phyloP scores from a whole-genome alignment of 805 yeast genomes.

The Wickerhamomyces strasburgensis region DNA sequence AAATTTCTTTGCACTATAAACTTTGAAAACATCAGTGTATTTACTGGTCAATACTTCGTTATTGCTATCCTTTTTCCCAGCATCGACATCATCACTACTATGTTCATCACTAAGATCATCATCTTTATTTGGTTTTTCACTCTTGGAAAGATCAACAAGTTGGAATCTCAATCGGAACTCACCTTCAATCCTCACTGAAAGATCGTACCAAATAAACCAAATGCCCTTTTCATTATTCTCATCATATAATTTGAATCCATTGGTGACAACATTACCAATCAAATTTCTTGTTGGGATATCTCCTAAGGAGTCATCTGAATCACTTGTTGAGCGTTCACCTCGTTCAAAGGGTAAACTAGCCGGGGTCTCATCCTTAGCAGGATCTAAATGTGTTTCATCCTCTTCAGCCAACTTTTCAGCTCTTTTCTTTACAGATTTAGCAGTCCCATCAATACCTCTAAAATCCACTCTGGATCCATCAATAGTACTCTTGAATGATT shows the following conservation, averaged over 20 bases:
- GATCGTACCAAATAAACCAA: constrained; percentile 39
- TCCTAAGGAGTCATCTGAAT: constrained; percentile 14
- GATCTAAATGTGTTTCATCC: too few relatives aligned
- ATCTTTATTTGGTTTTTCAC: too few relatives aligned
- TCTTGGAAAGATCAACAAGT: constrained; percentile 29
- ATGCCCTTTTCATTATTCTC: constrained; percentile 32
- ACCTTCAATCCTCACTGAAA: constrained; percentile 39
- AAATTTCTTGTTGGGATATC: constrained; percentile 32
- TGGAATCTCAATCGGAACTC: constrained; percentile 34
- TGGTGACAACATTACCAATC: constrained; percentile 35
- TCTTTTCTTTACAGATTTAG: too few relatives aligned
- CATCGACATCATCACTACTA: too few relatives aligned
- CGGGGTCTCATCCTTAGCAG: background rate
- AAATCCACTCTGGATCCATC: too few relatives aligned
- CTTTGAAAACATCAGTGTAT: constrained; percentile 32
- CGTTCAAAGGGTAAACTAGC: too few relatives aligned
- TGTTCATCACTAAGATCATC: too few relatives aligned
- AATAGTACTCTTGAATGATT: too few relatives aligned
- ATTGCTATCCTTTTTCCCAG: too few relatives aligned
- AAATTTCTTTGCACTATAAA: constrained; percentile 38
- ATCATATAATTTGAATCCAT: constrained; percentile 35
- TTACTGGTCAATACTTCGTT: too few relatives aligned
- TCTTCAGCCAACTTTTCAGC: too few relatives aligned
- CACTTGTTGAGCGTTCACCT: constrained; percentile 7
- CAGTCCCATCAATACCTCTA: too few relatives aligned